These are phyloP conservation scores for Emergomyces pasteurianus DNA, from an alignment of 2,329 filamentous ascomycete species.

Conservation along the genomic window DNA sequence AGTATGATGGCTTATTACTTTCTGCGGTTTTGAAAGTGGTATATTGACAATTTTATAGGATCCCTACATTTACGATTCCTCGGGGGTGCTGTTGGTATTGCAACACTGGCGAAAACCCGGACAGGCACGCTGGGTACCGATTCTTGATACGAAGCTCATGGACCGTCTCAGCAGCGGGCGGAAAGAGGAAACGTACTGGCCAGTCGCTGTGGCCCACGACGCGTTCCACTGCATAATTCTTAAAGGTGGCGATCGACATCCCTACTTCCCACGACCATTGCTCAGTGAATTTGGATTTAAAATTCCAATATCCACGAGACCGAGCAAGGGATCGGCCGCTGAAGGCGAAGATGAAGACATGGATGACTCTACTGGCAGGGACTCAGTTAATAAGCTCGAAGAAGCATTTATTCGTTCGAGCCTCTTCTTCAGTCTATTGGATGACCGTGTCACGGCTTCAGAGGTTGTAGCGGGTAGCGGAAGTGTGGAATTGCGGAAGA, in stretches of 20 bases:
- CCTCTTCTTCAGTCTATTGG: conserved; percentile 59
- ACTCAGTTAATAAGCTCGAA: conserved; percentile 51
- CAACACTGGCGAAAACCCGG: conserved; percentile 81
- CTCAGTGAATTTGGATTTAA: conserved; percentile 90
- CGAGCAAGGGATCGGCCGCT: conserved; percentile 26
- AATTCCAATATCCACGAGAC: conserved; percentile 57
- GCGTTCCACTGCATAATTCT: conserved; percentile 99
- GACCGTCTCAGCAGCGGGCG: conserved; percentile 70
- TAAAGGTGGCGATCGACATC: conserved; percentile 85
- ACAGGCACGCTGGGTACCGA: conserved; percentile 79
- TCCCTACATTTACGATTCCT: conserved; percentile 90
- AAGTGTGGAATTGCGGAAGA: conserved; percentile 52
- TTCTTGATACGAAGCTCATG: conserved; percentile 78
- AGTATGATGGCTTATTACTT: conserved; percentile 20
- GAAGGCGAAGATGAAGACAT: conserved; percentile 29
- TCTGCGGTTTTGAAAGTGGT: background rate
- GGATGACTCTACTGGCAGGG: conserved; percentile 37
- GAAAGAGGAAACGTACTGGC: conserved; percentile 87
- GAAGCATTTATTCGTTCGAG: conserved; percentile 68
- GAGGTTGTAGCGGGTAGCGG: conserved; percentile 49
- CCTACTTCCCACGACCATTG: conserved; percentile 80
- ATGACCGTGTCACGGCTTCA: conserved; percentile 60
- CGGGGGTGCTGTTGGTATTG: conserved; percentile 74
- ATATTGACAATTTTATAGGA: conserved; percentile 43
- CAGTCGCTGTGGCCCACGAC: conserved; percentile 79